These are phyloP conservation scores for Pseudopyrenochaeta lycopersici DNA, from an alignment of 2,329 filamentous ascomycete genomes.

Conservation along the genomic window DNA sequence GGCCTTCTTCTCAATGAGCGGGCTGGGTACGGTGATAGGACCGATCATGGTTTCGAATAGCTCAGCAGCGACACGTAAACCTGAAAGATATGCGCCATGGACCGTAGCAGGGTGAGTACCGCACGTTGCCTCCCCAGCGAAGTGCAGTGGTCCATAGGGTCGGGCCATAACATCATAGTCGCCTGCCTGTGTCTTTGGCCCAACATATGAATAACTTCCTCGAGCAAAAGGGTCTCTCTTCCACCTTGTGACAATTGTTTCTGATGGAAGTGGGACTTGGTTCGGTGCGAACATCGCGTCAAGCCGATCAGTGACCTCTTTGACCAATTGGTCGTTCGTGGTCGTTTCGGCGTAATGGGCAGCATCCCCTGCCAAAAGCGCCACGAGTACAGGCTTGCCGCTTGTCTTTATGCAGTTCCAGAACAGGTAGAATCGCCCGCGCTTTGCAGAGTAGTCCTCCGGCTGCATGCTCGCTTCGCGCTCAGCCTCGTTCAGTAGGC, in stretches of 20 bases:
- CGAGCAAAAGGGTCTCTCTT: constrained; percentile 88
- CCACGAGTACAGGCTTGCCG: constrained; percentile 84
- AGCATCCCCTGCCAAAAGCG: constrained; percentile 94
- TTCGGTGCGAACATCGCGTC: constrained; percentile 73
- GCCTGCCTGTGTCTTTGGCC: constrained; percentile 79
- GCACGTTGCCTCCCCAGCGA: constrained; percentile 96
- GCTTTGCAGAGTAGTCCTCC: constrained; percentile 77
- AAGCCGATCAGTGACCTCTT: constrained; percentile 82
- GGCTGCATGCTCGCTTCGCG: constrained; percentile 77
- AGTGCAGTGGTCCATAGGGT: constrained; percentile 85
- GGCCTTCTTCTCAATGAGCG: constrained; percentile 74
- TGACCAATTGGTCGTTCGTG: constrained; percentile 77
- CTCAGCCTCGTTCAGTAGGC: constrained; percentile 79
- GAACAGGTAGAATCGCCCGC: constrained; percentile 97
- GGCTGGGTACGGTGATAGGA: constrained; percentile 76
- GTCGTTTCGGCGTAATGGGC: constrained; percentile 86
- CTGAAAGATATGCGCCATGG: constrained; percentile 94
- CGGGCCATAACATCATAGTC: constrained; percentile 94
- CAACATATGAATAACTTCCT: constrained; percentile 95
- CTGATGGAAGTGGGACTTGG: constrained; percentile 77
- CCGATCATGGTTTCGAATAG: constrained; percentile 83
- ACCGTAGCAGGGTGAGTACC: constrained; percentile 96
- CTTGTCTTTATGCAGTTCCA: constrained; percentile 94
- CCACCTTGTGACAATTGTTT: constrained; percentile 93
- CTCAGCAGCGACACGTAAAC: constrained; percentile 87